These are phyloP conservation scores for Pseudogymnoascus sp. DNA, from an alignment of 2,329 filamentous ascomycete genomes.

Conservation along the genomic window DNA sequence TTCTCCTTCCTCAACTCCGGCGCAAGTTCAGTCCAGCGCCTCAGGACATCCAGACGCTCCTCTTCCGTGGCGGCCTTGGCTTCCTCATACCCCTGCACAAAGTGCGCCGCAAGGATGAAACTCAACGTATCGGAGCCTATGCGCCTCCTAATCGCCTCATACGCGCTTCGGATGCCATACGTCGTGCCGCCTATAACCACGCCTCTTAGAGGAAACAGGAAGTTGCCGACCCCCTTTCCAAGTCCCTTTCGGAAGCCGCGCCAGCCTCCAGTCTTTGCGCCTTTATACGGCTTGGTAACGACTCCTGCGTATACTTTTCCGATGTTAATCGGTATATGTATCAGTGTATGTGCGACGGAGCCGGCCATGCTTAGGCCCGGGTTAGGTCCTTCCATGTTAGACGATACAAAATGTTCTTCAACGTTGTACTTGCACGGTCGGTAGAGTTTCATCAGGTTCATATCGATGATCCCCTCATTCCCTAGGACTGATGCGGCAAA, in stretches of 20 bases:
- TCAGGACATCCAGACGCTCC: conserved; percentile 21
- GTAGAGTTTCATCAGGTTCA: conserved; percentile 13
- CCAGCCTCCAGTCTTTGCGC: conserved; percentile 12
- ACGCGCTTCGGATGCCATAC: conserved; percentile 20
- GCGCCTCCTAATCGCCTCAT: conserved; percentile 19
- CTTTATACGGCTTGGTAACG: conserved; percentile 15
- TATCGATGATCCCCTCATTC: conserved; percentile 49
- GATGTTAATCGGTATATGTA: conserved; percentile 15
- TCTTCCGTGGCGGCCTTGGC: conserved; percentile 18
- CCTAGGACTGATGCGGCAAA: conserved; percentile 61
- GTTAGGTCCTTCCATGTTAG: conserved; percentile 15
- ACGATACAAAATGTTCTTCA: conserved; percentile 12
- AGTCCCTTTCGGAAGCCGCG: conserved; percentile 15
- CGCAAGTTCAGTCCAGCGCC: conserved; percentile 19
- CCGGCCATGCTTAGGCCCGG: conserved; percentile 16
- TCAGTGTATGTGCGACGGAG: conserved; percentile 14
- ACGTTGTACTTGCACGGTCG: conserved; percentile 15
- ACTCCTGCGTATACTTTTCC: conserved; percentile 14
- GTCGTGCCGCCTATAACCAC: conserved; percentile 14
- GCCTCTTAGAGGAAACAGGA: conserved; percentile 14
- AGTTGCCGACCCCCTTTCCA: conserved; percentile 12
- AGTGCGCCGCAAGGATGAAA: conserved; percentile 24
- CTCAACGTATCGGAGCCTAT: conserved; percentile 21
- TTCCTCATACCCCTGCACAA: conserved; percentile 23
- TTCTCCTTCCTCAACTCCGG: conserved; percentile 14